Evolutionary conservation across 1,284 basidiomycete genomes (phyloP).

Genomic region (Puccinia horiana): DNA sequence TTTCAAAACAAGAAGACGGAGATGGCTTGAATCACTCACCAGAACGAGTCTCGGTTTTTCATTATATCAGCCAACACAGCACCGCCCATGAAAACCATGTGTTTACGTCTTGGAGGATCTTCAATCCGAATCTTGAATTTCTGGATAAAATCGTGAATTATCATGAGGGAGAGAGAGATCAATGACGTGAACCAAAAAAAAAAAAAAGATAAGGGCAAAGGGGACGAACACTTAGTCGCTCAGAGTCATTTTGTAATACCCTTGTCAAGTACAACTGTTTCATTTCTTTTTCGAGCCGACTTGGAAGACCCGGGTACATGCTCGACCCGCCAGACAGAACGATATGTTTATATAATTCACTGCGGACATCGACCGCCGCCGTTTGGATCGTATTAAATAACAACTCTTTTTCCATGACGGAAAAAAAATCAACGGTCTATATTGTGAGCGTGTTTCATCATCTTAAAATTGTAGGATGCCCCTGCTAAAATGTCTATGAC

Average conservation of each 20-base stretch:
- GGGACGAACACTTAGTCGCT: conserved; percentile 76
- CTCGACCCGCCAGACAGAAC: conserved; percentile 95
- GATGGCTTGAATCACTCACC: conserved; percentile 57
- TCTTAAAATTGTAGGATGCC: neutral
- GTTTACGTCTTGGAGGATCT: conserved; percentile 94
- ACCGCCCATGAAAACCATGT: conserved; percentile 98
- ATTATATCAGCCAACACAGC: conserved; percentile 85
- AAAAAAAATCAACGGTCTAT: neutral
- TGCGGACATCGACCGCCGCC: conserved; percentile 84
- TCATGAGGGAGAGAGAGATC: no score
- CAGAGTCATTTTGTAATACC: conserved; percentile 80
- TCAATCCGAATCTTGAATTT: conserved; percentile 99
- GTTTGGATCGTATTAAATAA: conserved; percentile 93
- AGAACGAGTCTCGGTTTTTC: conserved; percentile 91
- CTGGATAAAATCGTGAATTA: conserved; percentile 62
- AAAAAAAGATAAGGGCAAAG: neutral
- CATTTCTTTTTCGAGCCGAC: conserved; percentile 97
- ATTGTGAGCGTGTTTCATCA: neutral
- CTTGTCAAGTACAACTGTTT: conserved; percentile 94
- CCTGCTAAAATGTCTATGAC: conserved; percentile 51
- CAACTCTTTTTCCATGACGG: conserved; percentile 68
- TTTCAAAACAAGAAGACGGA: no score
- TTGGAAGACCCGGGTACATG: conserved; percentile 98
- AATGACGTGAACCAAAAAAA: conserved; percentile 34
- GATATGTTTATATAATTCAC: conserved; percentile 96